Percentiles rank a stretch among this genome's conserved stretches.
Evolutionary conservation across 352 stramenopile genomes (phyloP).

Genomic region (Phytopythium litorale): DNA sequence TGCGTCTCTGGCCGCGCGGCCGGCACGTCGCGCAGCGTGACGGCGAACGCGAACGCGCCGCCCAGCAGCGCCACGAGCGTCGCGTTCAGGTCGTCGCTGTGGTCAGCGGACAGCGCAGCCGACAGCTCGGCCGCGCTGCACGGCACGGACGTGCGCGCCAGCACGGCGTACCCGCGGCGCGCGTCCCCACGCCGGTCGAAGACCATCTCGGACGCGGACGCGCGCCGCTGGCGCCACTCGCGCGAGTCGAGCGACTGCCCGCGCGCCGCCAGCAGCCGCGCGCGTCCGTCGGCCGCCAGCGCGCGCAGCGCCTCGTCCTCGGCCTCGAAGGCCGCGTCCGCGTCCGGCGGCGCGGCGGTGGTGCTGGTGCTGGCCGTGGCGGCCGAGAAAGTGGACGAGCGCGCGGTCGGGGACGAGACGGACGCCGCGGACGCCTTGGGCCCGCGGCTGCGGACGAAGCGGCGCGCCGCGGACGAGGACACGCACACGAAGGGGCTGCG

Average conservation of each 20-base stretch:
- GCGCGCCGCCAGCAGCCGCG: constrained; percentile 15
- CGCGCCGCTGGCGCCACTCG: constrained; percentile 26
- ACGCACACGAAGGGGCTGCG: constrained; percentile 15
- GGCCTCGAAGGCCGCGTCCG: constrained; percentile 7
- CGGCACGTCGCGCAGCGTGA: constrained; percentile 26
- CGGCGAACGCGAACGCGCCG: constrained; percentile 28
- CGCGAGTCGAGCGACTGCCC: constrained; percentile 3
- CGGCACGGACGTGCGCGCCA: constrained; percentile 17
- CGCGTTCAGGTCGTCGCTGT: constrained; percentile 34
- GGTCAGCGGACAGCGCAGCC: constrained; percentile 24
- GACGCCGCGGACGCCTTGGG: neutral
- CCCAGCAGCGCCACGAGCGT: constrained; percentile 31
- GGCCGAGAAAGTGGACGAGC: constrained; percentile 12
- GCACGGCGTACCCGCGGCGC: constrained; percentile 17
- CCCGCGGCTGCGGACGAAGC: neutral
- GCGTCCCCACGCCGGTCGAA: constrained; percentile 19
- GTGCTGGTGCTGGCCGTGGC: neutral
- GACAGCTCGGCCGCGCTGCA: constrained; percentile 28
- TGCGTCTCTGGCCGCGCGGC: constrained; percentile 7
- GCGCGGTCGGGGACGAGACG: constrained; percentile 12
- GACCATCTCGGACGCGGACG: constrained; percentile 13
- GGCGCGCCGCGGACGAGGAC: neutral
- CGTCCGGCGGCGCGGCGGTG: neutral
- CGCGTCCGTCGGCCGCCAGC: constrained; percentile 13
- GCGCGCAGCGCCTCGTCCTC: constrained; percentile 23